Base-by-base conservation (phyloP, 768 basidiomycete species). In the Leucosporidium scottii region DNA sequence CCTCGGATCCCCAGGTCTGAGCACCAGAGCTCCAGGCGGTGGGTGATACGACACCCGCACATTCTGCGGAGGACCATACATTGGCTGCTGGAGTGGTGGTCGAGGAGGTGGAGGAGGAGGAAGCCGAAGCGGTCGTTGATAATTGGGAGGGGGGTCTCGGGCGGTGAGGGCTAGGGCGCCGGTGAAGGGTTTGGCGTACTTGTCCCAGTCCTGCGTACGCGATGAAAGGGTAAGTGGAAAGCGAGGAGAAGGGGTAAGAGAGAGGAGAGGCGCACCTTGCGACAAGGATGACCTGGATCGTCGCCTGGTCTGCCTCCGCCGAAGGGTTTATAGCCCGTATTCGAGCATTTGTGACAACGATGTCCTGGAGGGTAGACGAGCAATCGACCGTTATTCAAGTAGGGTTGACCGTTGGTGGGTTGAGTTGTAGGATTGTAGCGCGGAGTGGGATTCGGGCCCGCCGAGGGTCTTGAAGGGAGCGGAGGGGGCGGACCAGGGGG, bases 321-420 rank as follows among this genome's bases (percentile, higher is more conserved):
- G 51, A 59, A 71, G 13, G 63, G 57, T 55, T 71, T 71, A 64
- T 68, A 71, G 12, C 70, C 66, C 5, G 66, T 71, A 10, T 65
- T 65, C 0, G 6, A 9, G 56, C 70, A 71, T 39, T 71, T 71
- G 15, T 21, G 28, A 44, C 70, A 71, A 4, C 34, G 15, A 17
- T 34, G 17, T 7, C 57, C 51, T 9, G 60, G 51, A 1, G 66
- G 64, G 36, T 62, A 71, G 31, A 71, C 64, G 23, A 71, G 61
- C 18, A 71, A 25, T 27, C n/a, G 34, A 2, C 57, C 64, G 13
- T 54, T 20, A 30, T 61, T 27, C 28, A 68, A 47, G 10, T 60
- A 30, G 5, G 70, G 66, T 10, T 71, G 70, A 0, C 70, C 70
- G 0, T 66, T 66, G 6, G 58, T 62, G 1, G 70, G 60, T 21